Evolutionary conservation across 1,284 basidiomycete species (phyloP), one percentile per base, ranked within the genome.

Genomic region (Ganoderma leucocontextum): DNA sequence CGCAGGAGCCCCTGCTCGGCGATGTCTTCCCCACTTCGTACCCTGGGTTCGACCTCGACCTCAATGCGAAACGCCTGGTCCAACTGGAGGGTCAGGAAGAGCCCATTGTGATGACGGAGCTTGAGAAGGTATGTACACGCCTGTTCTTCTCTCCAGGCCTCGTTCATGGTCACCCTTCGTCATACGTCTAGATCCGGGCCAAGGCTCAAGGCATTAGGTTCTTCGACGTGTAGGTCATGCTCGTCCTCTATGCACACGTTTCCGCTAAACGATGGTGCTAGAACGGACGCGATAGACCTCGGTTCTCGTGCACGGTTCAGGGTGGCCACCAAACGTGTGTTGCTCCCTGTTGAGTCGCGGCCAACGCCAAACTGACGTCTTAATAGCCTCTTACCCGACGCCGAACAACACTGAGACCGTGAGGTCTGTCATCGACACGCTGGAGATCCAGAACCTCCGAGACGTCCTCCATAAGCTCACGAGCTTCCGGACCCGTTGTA

Each of bases 51-150:
- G 81, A 81, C 74, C 81, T 95, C 67, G 90, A 95, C 80, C 83
- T 96, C 65, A 83, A 86, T 70, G 92, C 89, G 66, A 83, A 84
- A 66, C 87, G 95, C 63, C 86, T 96, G 60, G 89, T 97, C 61
- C 89, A 95, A 78, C 84, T 95, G 75, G 87, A 90, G 67, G 91
- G 87, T 62, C 81, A 87, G 53, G 68, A 66, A 70, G 81, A 83
- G 13, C 91, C 93, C 25, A 85, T 90, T 41, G 92, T 89, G 90
- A 91, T 95, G 81, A 88, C 94, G 15, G 95, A 97, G 80, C 82
- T 92, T 41, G 89, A 96, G 74, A 97, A 95, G 89, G 92, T 90
- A 44, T 33, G 22, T 29, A 65, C 42, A 39, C 35, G 33, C 42
- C 41, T 29, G 41, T 60, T 39, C 65, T 63, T 61, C 29, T 42